Percentiles rank a stretch among this genome's conserved stretches.
Conservation (phyloP, 495 filamentous ascomycete species). For the Penicillium maclennaniae region DNA sequence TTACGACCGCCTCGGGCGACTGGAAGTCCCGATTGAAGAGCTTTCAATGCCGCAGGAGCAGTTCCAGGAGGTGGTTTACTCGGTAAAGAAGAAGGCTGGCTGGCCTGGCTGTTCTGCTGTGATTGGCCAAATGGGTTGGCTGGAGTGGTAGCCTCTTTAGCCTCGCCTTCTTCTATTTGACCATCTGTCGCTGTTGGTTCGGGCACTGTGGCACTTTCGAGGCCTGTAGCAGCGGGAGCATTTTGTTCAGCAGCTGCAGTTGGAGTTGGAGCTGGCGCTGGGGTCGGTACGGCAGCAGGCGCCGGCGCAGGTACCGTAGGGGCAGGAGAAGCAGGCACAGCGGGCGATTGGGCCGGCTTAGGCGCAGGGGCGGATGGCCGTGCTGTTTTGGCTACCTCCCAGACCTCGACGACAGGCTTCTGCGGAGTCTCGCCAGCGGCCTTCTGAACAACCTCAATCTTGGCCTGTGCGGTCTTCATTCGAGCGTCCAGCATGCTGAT, state of each 20-base stretch:
- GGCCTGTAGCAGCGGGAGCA: slow-evolving; percentile 12
- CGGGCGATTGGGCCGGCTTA: slow-evolving; percentile 30
- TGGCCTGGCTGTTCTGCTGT: slow-evolving; percentile 18
- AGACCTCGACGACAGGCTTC: slow-evolving; percentile 76
- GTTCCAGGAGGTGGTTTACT: slow-evolving; percentile 39
- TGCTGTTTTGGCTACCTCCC: slow-evolving; percentile 71
- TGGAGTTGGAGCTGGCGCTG: slow-evolving; percentile 12
- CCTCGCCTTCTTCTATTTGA: background rate
- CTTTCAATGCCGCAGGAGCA: slow-evolving; percentile 33
- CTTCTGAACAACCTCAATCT: slow-evolving; percentile 71
- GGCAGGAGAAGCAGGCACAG: slow-evolving; percentile 29
- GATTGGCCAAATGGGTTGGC: slow-evolving; percentile 33
- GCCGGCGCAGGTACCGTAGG: slow-evolving; percentile 14
- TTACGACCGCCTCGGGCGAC: slow-evolving; percentile 39
- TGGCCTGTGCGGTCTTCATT: slow-evolving; percentile 57
- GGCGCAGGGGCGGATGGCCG: slow-evolving; percentile 48
- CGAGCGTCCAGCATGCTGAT: slow-evolving; percentile 79
- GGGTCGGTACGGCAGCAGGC: background rate
- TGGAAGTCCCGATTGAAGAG: slow-evolving; percentile 49
- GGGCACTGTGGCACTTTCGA: background rate
- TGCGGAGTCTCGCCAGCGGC: slow-evolving; percentile 81
- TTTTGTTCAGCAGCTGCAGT: slow-evolving; percentile 17
- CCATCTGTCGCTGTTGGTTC: background rate
- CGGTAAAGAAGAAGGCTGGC: slow-evolving; percentile 25
- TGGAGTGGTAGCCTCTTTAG: slow-evolving; percentile 9